Conservation (phyloP, 2,329 filamentous ascomycete species). For the Alternaria angustiovoidea region DNA sequence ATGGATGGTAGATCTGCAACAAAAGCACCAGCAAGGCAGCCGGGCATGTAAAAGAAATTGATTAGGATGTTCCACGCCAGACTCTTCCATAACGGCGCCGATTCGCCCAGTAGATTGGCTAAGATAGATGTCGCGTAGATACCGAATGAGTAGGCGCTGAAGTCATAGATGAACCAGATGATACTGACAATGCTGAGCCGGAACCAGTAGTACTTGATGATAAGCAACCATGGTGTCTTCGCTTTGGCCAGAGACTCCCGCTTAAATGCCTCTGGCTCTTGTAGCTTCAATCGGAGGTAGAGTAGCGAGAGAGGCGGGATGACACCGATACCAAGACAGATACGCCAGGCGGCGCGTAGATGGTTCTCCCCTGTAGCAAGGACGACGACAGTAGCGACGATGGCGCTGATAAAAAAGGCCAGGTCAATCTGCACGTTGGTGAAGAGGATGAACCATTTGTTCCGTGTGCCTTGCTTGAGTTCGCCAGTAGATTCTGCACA, state of each 20-base stretch:
- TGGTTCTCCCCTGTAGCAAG: constrained; percentile 65
- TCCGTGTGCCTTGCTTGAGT: constrained; percentile 77
- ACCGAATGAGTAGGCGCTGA: constrained; percentile 83
- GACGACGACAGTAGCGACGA: constrained; percentile 62
- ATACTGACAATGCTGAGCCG: constrained; percentile 62
- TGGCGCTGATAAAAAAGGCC: constrained; percentile 81
- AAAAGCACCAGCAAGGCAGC: constrained; percentile 79
- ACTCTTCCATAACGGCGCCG: constrained; percentile 72
- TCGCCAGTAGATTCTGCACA: constrained; percentile 86
- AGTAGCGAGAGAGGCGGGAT: constrained; percentile 62
- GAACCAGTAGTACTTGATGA: constrained; percentile 64
- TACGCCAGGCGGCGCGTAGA: constrained; percentile 79
- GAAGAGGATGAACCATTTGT: constrained; percentile 83
- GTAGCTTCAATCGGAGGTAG: constrained; percentile 65
- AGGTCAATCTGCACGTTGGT: constrained; percentile 88
- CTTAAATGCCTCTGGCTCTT: constrained; percentile 63
- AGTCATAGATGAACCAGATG: constrained; percentile 69
- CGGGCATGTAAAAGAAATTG: constrained; percentile 89
- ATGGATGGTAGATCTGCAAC: constrained; percentile 72
- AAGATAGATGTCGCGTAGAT: constrained; percentile 85
- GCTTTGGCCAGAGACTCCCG: constrained; percentile 57
- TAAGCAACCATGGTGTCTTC: constrained; percentile 52
- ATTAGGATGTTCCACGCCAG: constrained; percentile 91
- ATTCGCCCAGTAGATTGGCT: constrained; percentile 66
- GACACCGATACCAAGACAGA: constrained; percentile 69